These are phyloP conservation scores for Saturnispora zaruensis DNA, from an alignment of 805 yeast genomes.

Conservation along the genomic window DNA sequence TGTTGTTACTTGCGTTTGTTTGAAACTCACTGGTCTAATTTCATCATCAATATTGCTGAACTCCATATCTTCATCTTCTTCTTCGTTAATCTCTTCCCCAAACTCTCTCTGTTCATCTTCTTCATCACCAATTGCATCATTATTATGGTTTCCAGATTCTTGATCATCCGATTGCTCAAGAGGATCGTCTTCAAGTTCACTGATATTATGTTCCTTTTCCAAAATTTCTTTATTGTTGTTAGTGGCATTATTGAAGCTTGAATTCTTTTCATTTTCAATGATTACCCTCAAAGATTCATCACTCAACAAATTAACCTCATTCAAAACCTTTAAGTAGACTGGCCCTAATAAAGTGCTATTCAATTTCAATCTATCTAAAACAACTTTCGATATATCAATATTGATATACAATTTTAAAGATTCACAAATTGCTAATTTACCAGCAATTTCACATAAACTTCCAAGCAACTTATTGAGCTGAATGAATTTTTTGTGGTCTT, in stretches of 20 bases:
- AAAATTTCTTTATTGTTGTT: neutral
- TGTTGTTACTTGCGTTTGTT: neutral
- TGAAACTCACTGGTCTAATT: neutral
- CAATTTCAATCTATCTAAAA: slow-evolving; percentile 18
- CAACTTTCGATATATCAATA: slow-evolving; percentile 6
- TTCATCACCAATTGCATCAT: neutral
- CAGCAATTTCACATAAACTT: slow-evolving; percentile 18
- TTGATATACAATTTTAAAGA: slow-evolving; percentile 3
- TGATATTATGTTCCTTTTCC: slow-evolving; percentile 1
- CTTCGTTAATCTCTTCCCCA: slow-evolving; percentile 5
- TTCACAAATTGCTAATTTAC: slow-evolving; percentile 18
- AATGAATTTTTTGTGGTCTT: neutral
- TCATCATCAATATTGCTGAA: slow-evolving; percentile 11
- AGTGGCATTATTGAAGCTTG: neutral
- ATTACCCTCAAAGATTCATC: neutral
- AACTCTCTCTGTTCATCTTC: slow-evolving; percentile 5
- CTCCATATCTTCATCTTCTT: slow-evolving; percentile 10
- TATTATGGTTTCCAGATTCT: too few relatives aligned
- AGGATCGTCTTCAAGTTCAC: slow-evolving; percentile 14
- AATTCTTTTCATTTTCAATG: neutral
- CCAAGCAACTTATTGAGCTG: slow-evolving; percentile 11
- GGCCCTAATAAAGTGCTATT: slow-evolving; percentile 21
- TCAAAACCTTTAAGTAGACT: slow-evolving; percentile 12
- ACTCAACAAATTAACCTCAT: slow-evolving; percentile 6
- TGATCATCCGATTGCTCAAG: slow-evolving; percentile 12